Conservation (phyloP, 352 stramenopile species). For the Vaucheria bursata region DNA sequence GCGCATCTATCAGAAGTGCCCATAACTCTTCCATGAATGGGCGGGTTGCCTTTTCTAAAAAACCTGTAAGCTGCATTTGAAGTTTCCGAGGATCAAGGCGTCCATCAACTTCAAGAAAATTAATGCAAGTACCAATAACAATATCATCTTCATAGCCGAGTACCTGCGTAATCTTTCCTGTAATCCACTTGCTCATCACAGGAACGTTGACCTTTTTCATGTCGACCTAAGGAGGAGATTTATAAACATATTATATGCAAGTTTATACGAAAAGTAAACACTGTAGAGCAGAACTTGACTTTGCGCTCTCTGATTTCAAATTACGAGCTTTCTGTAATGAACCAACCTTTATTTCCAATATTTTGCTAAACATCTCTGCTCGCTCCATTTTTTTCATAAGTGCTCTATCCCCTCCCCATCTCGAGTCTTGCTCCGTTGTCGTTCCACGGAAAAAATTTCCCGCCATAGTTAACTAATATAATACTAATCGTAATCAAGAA, state of each 20-base stretch:
- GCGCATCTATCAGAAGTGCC: conserved; percentile 72
- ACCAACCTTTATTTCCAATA: neutral
- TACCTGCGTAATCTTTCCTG: conserved; percentile 68
- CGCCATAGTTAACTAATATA: no score
- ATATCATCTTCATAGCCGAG: conserved; percentile 83
- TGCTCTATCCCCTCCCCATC: neutral
- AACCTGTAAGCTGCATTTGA: conserved; percentile 73
- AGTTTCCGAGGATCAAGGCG: conserved; percentile 66
- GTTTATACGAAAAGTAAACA: no score
- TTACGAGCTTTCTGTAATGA: no score
- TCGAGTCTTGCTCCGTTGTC: neutral
- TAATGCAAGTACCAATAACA: conserved; percentile 57
- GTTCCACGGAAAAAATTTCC: conserved; percentile 3
- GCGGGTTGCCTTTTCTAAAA: conserved; percentile 74
- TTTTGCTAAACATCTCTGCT: neutral
- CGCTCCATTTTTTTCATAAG: conserved; percentile 6
- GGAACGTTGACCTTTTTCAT: conserved; percentile 76
- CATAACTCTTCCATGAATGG: conserved; percentile 77
- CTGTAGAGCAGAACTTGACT: no score
- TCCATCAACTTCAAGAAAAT: conserved; percentile 36
- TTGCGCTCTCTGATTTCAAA: no score
- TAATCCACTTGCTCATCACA: conserved; percentile 75
- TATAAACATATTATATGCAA: no score
- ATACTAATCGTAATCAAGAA: no score
- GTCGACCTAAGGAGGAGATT: conserved; percentile 51